A percentile compares a stretch with the other conserved stretches of the same genome.
These are phyloP conservation scores for Castanopsis chinensis DNA, from an alignment of 306 rosid species.

Conservation along the genomic window DNA sequence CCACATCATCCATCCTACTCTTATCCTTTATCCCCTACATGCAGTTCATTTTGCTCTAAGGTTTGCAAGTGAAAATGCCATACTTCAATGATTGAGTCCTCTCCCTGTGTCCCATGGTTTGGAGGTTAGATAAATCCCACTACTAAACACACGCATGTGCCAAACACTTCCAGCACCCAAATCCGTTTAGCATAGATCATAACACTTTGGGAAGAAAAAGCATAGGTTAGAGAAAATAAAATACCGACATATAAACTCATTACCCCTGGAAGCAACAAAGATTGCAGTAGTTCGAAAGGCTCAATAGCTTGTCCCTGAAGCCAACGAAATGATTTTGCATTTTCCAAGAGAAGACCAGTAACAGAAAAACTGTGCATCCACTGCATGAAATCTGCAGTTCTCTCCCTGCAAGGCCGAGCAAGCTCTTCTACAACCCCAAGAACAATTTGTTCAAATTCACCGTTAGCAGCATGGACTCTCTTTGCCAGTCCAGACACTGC, in stretches of 20 bases:
- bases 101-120: not conserved
- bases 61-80: not conserved
- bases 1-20: too few species aligned
- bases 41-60: not conserved
- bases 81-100: not conserved
- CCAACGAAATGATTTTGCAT: constrained; percentile 54
- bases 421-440: constrained; percentile 68
- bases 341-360: constrained; percentile 74
- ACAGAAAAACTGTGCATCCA: constrained; percentile 93
- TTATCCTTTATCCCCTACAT: too few species aligned
- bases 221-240: not conserved
- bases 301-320: constrained; percentile 65
- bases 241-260: constrained; percentile 6
- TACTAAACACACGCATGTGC: not conserved
- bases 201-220: not conserved
- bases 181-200: not conserved
- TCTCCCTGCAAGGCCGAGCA: constrained; percentile 87
- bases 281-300: constrained; percentile 62
- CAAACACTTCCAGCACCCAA: not conserved
- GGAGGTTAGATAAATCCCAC: not conserved
- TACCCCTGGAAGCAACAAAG: constrained; percentile 93
- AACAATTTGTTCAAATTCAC: constrained; percentile 86
- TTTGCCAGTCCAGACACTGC: constrained; percentile 68
- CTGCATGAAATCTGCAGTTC: constrained; percentile 80
- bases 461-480: constrained; percentile 76